phyloP scores from a whole-genome alignment of 805 yeast genomes.

The Ogataea methylovora region DNA sequence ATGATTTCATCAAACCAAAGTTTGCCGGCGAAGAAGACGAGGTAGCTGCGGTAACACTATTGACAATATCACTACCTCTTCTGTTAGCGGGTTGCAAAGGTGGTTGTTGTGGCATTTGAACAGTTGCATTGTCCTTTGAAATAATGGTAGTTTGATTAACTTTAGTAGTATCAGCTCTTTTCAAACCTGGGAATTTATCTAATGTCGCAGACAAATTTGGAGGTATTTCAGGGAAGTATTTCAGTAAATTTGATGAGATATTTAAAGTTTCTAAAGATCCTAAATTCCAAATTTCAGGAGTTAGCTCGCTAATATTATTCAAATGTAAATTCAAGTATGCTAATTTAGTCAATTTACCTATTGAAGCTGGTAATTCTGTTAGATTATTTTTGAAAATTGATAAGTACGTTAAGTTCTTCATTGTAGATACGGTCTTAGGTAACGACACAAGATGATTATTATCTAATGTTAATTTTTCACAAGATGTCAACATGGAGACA shows the following conservation, averaged over 20 bases:
- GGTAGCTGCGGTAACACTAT: no score
- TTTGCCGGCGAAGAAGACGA: slow-evolving; percentile 3
- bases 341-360: slow-evolving; percentile 53
- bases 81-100: background rate
- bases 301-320: slow-evolving; percentile 68
- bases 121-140: no score
- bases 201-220: no score
- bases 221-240: slow-evolving; percentile 48
- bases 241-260: slow-evolving; percentile 65
- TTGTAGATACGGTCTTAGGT: slow-evolving; percentile 58
- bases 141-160: background rate
- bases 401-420: slow-evolving; percentile 54
- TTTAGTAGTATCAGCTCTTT: background rate
- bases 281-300: slow-evolving; percentile 61
- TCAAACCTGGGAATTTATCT: background rate
- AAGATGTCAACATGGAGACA: slow-evolving; percentile 49
- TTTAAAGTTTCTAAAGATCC: slow-evolving; percentile 51
- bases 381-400: slow-evolving; percentile 72
- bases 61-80: slow-evolving; percentile 10
- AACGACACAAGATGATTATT: slow-evolving; percentile 73
- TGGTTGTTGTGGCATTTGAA: background rate
- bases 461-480: slow-evolving; percentile 71
- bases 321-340: slow-evolving; percentile 73
- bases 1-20: slow-evolving; percentile 18
- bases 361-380: slow-evolving; percentile 57